A percentile compares a stretch with the other conserved stretches of the same genome.
These are phyloP conservation scores for Naganishia vishniacii DNA, from an alignment of 768 basidiomycete species.

Conservation along the genomic window DNA sequence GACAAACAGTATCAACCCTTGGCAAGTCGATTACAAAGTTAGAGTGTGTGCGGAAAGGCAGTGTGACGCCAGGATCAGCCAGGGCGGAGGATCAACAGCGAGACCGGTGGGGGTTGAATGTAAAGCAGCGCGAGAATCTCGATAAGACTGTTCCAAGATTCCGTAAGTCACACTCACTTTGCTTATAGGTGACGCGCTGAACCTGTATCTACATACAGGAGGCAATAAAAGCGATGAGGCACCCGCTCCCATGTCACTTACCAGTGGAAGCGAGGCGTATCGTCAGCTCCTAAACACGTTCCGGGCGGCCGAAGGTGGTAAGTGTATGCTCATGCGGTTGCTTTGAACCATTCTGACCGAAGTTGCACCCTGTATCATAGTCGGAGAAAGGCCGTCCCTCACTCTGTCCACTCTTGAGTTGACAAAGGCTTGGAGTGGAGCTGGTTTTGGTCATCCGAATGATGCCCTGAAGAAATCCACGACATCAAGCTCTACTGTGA, in stretches of 20 bases:
- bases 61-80: neutral
- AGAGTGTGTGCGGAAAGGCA: neutral
- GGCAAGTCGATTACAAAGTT: neutral
- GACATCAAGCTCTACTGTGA: neutral
- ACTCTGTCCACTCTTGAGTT: constrained; percentile 5
- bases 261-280: neutral
- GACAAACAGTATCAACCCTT: neutral
- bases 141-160: neutral
- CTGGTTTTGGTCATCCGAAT: neutral
- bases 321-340: neutral
- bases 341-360: neutral
- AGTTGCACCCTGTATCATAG: neutral
- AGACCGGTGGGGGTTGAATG: constrained; percentile 6
- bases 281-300: constrained; percentile 5
- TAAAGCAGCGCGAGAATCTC: constrained; percentile 3
- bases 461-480: neutral
- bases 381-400: neutral
- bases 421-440: constrained; percentile 1
- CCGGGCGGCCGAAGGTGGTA: constrained; percentile 10
- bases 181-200: no score
- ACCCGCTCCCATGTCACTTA: neutral
- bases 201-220: neutral
- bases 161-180: no score
- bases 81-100: neutral
- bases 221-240: neutral